Evolutionary conservation across 495 filamentous ascomycete species (phyloP).

Genomic region (Annulohypoxylon nitens): DNA sequence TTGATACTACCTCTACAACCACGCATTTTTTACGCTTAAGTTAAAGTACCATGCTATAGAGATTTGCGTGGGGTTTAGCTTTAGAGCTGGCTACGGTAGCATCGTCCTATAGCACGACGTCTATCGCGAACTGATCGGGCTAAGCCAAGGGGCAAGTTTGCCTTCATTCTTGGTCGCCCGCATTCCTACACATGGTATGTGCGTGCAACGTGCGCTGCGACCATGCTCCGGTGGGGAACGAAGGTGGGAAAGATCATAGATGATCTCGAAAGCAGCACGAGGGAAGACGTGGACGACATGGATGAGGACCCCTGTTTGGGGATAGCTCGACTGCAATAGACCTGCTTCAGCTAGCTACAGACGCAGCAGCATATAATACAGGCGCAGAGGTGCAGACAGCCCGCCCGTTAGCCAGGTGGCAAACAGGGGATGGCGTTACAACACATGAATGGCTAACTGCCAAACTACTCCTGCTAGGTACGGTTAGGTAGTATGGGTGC

Average conservation of each 20-base stretch:
- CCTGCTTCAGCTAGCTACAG: conserved; percentile 5
- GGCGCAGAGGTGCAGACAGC: conserved; percentile 25
- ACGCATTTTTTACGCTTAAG: conserved; percentile 8
- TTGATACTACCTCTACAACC: conserved; percentile 18
- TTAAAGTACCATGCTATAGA: conserved; percentile 25
- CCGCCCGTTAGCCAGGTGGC: conserved; percentile 39
- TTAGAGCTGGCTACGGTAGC: conserved; percentile 28
- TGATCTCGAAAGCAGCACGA: conserved; percentile 29
- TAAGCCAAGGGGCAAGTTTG: conserved; percentile 17
- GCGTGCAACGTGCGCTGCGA: conserved; percentile 22
- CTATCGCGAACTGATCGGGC: conserved; percentile 31
- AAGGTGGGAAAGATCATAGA: conserved; percentile 27
- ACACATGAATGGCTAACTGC: conserved; percentile 23
- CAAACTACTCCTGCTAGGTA: background rate
- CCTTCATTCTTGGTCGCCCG: conserved; percentile 16
- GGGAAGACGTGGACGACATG: conserved; percentile 29
- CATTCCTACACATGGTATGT: conserved; percentile 7
- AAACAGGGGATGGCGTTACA: conserved; percentile 37
- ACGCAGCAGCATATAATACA: conserved; percentile 7
- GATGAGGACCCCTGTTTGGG: conserved; percentile 35
- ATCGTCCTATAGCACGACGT: conserved; percentile 33
- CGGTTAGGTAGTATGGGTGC: background rate
- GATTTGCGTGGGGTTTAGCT: conserved; percentile 34
- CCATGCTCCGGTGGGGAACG: conserved; percentile 2
- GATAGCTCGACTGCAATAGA: conserved; percentile 31